A percentile compares a stretch with the other conserved stretches of the same genome.
Evolutionary conservation across 352 stramenopile species (phyloP).

Genomic region (Globisporangium recalcitrans): DNA sequence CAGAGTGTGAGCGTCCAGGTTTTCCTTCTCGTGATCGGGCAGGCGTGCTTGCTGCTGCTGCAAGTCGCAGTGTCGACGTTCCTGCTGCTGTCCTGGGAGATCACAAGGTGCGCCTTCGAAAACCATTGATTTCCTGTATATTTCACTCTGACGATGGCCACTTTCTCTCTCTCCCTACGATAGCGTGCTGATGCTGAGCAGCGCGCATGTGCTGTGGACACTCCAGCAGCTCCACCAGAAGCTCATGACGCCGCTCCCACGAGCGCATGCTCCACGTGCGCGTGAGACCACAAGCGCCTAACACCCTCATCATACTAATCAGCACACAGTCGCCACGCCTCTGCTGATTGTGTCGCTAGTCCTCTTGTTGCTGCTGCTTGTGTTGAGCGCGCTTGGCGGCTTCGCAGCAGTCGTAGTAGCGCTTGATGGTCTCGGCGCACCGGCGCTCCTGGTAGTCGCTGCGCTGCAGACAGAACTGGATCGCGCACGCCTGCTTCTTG

Average conservation of each 20-base stretch:
- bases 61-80: slow-evolving; percentile 22
- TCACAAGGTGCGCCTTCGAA: slow-evolving; percentile 26
- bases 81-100: slow-evolving; percentile 35
- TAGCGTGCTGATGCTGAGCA: slow-evolving; percentile 42
- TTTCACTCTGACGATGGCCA: not conserved
- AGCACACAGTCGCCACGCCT: not conserved
- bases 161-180: not conserved
- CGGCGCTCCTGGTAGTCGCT: slow-evolving; percentile 67
- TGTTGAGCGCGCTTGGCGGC: slow-evolving; percentile 31
- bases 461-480: slow-evolving; percentile 79
- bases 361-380: not conserved
- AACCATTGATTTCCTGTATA: not conserved
- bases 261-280: not conserved
- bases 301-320: not conserved
- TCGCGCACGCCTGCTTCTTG: slow-evolving; percentile 71
- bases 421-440: slow-evolving; percentile 53
- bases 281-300: not conserved
- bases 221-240: slow-evolving; percentile 31
- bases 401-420: slow-evolving; percentile 71
- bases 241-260: slow-evolving; percentile 5
- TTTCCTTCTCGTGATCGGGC: slow-evolving; percentile 21
- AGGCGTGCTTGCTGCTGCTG: slow-evolving; percentile 28
- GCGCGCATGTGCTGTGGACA: slow-evolving; percentile 37
- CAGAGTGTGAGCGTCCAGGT: slow-evolving; percentile 24
- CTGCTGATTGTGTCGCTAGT: not conserved